A percentile compares a stretch with the other conserved stretches of the same genome.
Conservation (phyloP, 108 stramenopile species). For the Asterionellopsis glacialis region DNA sequence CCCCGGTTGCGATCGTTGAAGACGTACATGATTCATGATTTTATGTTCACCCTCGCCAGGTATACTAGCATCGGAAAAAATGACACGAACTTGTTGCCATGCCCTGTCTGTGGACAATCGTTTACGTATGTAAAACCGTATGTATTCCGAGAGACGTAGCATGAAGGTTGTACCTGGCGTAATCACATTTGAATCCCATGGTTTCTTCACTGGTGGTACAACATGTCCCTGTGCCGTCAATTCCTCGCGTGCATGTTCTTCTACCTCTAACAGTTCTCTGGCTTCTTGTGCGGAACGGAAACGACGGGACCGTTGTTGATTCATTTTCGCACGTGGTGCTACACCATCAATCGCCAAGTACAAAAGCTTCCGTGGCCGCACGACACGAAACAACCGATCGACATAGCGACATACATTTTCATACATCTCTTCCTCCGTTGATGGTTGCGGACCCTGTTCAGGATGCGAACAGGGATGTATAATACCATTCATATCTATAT, state of each 20-base stretch:
- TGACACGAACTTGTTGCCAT: constrained; percentile 87
- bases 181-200: constrained; percentile 98
- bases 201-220: constrained; percentile 62
- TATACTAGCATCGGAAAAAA: constrained; percentile 93
- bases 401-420: constrained; percentile 90
- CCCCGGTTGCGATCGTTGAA: constrained; percentile 88
- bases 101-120: constrained; percentile 86
- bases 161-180: constrained; percentile 99
- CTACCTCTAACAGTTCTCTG: constrained; percentile 78
- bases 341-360: constrained; percentile 97
- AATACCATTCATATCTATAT: constrained; percentile 99
- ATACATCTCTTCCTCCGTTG: constrained; percentile 97
- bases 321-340: constrained; percentile 99
- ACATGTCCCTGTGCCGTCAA: constrained; percentile 68
- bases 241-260: constrained; percentile 75
- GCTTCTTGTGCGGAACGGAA: constrained; percentile 96
- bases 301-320: constrained; percentile 93
- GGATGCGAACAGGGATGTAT: constrained; percentile 99
- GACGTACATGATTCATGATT: constrained; percentile 92
- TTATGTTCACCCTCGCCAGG: constrained; percentile 99
- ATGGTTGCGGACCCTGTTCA: constrained; percentile 84
- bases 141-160: constrained; percentile 78
- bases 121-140: constrained; percentile 88
- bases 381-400: constrained; percentile 78
- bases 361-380: constrained; percentile 83